A percentile compares a stretch with the other conserved stretches of the same genome.
Conservation (phyloP, 2,329 filamentous ascomycete species). For the Aphanocladium album region DNA sequence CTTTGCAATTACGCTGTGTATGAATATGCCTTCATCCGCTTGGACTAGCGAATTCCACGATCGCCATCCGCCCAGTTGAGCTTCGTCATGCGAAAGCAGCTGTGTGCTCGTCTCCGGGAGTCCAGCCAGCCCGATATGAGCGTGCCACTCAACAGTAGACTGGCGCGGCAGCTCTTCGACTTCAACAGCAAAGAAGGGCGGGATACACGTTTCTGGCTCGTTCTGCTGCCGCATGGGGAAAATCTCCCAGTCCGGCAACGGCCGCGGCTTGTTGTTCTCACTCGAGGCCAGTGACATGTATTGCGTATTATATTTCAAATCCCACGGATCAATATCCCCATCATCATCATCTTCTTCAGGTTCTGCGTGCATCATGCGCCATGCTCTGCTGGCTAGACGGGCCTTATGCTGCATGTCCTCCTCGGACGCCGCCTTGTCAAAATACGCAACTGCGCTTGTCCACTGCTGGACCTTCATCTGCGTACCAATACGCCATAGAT, state of each 20-base stretch:
- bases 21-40: constrained; percentile 16
- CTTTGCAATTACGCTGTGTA: constrained; percentile 28
- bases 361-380: constrained; percentile 40
- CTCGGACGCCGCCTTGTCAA: constrained; percentile 40
- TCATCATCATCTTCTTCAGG: constrained; percentile 45
- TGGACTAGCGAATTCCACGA: constrained; percentile 25
- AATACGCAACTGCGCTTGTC: constrained; percentile 70
- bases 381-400: constrained; percentile 39
- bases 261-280: constrained; percentile 21
- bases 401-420: constrained; percentile 31
- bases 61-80: constrained; percentile 21
- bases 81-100: constrained; percentile 18
- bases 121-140: constrained; percentile 51
- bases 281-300: constrained; percentile 38
- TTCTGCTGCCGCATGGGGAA: constrained; percentile 34
- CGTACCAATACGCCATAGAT: constrained; percentile 76
- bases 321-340: constrained; percentile 62
- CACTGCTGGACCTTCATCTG: constrained; percentile 70
- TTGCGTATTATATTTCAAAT: constrained; percentile 52
- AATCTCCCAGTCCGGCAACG: constrained; percentile 48
- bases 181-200: constrained; percentile 70
- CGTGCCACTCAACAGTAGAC: constrained; percentile 80
- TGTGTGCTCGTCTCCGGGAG: constrained; percentile 25
- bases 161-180: constrained; percentile 71
- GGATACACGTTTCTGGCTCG: constrained; percentile 34